phyloP scores from a whole-genome alignment of 2,329 filamentous ascomycete species.

The Claviceps capensis region DNA sequence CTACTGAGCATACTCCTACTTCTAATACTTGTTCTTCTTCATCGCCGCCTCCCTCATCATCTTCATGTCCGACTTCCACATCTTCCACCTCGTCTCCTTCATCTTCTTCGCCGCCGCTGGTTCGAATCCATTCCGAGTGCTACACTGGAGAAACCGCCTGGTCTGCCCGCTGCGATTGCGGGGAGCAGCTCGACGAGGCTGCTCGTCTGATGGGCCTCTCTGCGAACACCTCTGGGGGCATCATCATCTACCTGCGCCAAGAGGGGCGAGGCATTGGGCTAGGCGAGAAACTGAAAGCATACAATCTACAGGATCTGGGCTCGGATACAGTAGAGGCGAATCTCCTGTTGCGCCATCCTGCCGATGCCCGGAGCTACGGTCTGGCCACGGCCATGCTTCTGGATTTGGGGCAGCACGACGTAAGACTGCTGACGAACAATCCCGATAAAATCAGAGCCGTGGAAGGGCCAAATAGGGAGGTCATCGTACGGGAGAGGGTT shows the following conservation, averaged over 20 bases:
- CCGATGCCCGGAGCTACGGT: conserved; percentile 88
- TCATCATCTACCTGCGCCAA: conserved; percentile 91
- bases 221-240: conserved; percentile 52
- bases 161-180: conserved; percentile 95
- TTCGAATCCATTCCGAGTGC: conserved; percentile 94
- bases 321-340: conserved; percentile 98
- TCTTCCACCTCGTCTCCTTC: neutral
- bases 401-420: conserved; percentile 67
- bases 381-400: conserved; percentile 89
- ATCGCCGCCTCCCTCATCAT: neutral
- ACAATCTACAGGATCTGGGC: conserved; percentile 91
- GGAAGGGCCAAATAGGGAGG: conserved; percentile 78
- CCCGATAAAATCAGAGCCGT: conserved; percentile 93
- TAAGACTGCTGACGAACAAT: conserved; percentile 86
- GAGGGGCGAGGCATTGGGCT: conserved; percentile 93
- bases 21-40: neutral
- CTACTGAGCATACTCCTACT: conserved; percentile 1
- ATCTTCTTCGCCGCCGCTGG: conserved; percentile 43
- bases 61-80: neutral
- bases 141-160: conserved; percentile 98
- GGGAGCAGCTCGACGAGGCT: conserved; percentile 93
- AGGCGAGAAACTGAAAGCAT: conserved; percentile 91
- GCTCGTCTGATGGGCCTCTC: conserved; percentile 80
- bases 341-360: conserved; percentile 75
- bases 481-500: conserved; percentile 78